These are phyloP conservation scores for Lichtheimia ramosa DNA, from an alignment of 371 early-diverging fungal genomes.

Conservation along the genomic window DNA sequence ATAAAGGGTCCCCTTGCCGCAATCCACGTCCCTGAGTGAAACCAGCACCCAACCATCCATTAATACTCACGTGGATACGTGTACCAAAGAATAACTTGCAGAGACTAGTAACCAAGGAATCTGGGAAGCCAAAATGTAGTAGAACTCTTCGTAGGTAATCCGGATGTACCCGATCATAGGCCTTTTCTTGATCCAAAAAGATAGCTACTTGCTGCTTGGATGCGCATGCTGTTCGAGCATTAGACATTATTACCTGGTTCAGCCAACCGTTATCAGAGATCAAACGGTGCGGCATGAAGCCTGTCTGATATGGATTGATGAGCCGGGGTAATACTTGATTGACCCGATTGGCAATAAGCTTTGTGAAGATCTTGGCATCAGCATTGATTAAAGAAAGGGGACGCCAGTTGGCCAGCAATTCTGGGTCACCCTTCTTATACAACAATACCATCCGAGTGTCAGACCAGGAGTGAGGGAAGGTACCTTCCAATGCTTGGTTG, in stretches of 20 bases:
- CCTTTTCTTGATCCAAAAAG: constrained; percentile 12
- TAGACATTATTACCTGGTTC: background rate
- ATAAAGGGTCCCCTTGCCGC: constrained; percentile 29
- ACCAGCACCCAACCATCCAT: constrained; percentile 16
- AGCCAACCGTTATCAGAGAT: constrained; percentile 16
- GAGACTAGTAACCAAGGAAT: background rate
- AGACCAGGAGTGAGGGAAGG: background rate
- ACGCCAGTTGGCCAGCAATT: constrained; percentile 24
- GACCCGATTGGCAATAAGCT: constrained; percentile 10
- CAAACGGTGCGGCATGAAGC: constrained; percentile 11
- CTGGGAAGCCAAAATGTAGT: constrained; percentile 5
- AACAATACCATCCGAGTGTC: background rate
- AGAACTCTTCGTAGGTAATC: constrained; percentile 2
- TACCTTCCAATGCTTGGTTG: background rate
- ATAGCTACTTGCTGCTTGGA: constrained; percentile 1
- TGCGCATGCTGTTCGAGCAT: background rate
- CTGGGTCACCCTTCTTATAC: constrained; percentile 23
- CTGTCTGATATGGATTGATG: constrained; percentile 18
- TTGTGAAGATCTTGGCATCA: constrained; percentile 19
- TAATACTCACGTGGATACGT: constrained; percentile 16
- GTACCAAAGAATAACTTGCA: constrained; percentile 21
- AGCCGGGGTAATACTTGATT: background rate
- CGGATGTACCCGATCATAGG: constrained; percentile 16
- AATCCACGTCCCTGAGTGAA: constrained; percentile 15
- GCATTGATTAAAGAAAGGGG: constrained; percentile 19